A percentile compares a stretch with the other conserved stretches of the same genome.
phyloP scores from a whole-genome alignment of 1,284 basidiomycete species.

The Leccinum pachyderme region DNA sequence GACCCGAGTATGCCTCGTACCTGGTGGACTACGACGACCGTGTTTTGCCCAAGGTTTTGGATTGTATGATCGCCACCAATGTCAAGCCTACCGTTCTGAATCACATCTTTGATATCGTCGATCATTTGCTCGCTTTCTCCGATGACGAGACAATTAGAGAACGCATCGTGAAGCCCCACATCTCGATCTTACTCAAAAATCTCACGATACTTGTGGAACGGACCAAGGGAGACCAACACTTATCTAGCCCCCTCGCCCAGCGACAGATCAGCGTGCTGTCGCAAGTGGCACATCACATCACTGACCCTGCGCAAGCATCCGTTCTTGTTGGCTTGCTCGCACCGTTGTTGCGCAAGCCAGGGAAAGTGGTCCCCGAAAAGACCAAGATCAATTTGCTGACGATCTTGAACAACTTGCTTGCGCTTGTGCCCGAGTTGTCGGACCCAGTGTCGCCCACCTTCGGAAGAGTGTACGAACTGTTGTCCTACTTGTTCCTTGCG shows the following conservation, averaged over 20 bases:
- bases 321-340: conserved; percentile 75
- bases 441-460: conserved; percentile 52
- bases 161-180: conserved; percentile 71
- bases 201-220: conserved; percentile 71
- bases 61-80: conserved; percentile 77
- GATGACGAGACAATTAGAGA: conserved; percentile 51
- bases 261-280: conserved; percentile 85
- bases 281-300: conserved; percentile 74
- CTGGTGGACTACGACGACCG: conserved; percentile 71
- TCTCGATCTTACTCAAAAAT: conserved; percentile 74
- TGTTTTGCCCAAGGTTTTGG: conserved; percentile 77
- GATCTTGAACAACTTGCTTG: conserved; percentile 73
- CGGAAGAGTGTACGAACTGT: conserved; percentile 58
- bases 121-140: conserved; percentile 61
- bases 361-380: conserved; percentile 80
- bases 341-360: conserved; percentile 79
- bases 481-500: conserved; percentile 76
- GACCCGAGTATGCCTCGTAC: conserved; percentile 56
- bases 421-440: conserved; percentile 67
- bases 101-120: conserved; percentile 85
- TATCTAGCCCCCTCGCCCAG: conserved; percentile 75
- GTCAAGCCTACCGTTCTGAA: conserved; percentile 87
- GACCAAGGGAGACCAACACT: conserved; percentile 51
- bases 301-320: conserved; percentile 70
- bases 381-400: conserved; percentile 83